Conservation (phyloP, 768 basidiomycete genomes). For the Podaxis sp. region DNA sequence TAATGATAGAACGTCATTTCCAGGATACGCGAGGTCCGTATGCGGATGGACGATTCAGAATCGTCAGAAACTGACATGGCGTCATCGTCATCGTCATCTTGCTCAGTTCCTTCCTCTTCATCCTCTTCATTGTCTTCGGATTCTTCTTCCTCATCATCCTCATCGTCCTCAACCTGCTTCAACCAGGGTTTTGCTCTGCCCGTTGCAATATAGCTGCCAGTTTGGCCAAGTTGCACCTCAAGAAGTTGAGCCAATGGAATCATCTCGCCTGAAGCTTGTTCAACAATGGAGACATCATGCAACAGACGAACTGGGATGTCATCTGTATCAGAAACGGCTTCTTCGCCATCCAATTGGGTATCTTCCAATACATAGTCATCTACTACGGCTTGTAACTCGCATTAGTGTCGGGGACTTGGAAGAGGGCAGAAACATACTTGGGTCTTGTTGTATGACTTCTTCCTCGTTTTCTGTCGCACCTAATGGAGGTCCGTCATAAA, state of each 20-base stretch:
- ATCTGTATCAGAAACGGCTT: constrained; percentile 36
- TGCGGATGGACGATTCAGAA: background rate
- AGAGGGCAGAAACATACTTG: background rate
- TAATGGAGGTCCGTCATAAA: constrained; percentile 6
- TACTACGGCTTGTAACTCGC: background rate
- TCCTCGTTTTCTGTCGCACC: background rate
- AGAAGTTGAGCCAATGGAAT: constrained; percentile 42
- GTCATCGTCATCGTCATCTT: constrained; percentile 14
- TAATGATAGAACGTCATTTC: constrained; percentile 49
- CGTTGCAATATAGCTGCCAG: constrained; percentile 33
- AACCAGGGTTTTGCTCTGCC: constrained; percentile 43
- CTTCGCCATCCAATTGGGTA: constrained; percentile 39
- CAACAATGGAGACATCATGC: constrained; percentile 54
- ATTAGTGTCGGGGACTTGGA: constrained; percentile 13
- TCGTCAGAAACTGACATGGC: background rate
- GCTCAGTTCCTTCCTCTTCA: constrained; percentile 21
- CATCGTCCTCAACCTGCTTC: constrained; percentile 28
- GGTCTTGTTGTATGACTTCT: background rate
- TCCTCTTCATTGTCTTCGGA: constrained; percentile 16
- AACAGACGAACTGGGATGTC: constrained; percentile 59
- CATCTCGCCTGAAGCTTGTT: constrained; percentile 33
- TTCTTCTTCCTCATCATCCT: constrained; percentile 25
- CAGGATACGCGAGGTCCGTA: constrained; percentile 39
- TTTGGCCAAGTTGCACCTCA: constrained; percentile 25
- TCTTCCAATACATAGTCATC: constrained; percentile 36